Evolutionary conservation across 257 asterid genomes (phyloP).

Genomic region (Fraxinus anomala): DNA sequence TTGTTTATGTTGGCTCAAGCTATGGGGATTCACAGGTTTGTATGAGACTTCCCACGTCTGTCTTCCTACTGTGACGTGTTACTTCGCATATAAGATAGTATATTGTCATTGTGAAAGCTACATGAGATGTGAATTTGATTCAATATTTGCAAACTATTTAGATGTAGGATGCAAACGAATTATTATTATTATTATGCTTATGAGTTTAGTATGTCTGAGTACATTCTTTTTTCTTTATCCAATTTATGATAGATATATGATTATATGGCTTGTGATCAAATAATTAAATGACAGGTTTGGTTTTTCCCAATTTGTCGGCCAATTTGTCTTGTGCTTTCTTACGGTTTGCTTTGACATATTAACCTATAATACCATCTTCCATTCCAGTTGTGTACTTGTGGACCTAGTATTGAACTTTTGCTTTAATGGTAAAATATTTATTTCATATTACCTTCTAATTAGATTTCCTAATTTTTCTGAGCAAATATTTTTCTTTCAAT

Average conservation of each 20-base stretch:
- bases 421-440: neutral
- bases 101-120: neutral
- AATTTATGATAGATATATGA: neutral
- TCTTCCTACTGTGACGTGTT: constrained; percentile 9
- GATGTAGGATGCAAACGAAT: neutral
- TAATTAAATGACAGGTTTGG: neutral
- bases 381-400: neutral
- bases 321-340: neutral
- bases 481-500: neutral
- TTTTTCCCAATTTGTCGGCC: constrained; percentile 3
- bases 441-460: neutral
- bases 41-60: constrained; percentile 10
- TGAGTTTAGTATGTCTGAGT: neutral
- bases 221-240: neutral
- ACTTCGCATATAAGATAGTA: neutral
- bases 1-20: constrained; percentile 88
- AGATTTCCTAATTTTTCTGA: neutral
- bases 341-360: neutral
- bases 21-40: constrained; percentile 91
- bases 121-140: neutral
- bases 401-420: neutral
- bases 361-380: neutral
- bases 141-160: neutral
- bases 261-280: neutral
- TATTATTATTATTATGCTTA: neutral